Base-by-base conservation (phyloP, 2,329 filamentous ascomycete species). In the Didymella lethalis region DNA sequence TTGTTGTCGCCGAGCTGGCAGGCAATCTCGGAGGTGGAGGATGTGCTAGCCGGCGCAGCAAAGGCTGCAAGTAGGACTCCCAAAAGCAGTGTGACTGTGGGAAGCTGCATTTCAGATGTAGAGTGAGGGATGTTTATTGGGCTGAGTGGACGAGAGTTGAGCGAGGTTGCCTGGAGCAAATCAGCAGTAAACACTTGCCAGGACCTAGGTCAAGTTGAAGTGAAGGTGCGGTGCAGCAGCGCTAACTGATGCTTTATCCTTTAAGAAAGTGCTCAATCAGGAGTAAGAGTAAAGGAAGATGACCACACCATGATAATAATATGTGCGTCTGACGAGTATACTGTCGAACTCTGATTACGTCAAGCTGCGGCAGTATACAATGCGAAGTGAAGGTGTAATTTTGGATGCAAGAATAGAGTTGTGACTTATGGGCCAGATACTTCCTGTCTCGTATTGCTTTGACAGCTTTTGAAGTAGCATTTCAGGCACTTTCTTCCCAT, bases 1-100 rank as follows among this genome's bases (percentile, higher is more conserved):
- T 48, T 55, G 51, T 59, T 59, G 25, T 32, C 25, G 20, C 43
- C 46, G 12, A 55, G 51, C 11, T 32, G 25, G 41, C 47, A 55
- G 11, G 25, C n/a, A 2, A 16, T 18, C 45, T 12, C 40, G 3
- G 46, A 20, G 14, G 46, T 36, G 12, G 31, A 10, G 6, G 31
- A 16, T 3, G 29, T n/a, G 16, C 12, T 5, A 14, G 44, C n/a
- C 4, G n/a, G 26, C 29, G 26, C 16, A 11, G n/a, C 36, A 40
- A 40, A 40, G 18, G 36, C 36, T 23, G 36, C 36, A 23, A 18
- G 8, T 18, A 40, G 36, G 3, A 23, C 36, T 23, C 18, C 36
- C 8, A 23, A 18, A 40, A 40, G 36, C 36, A 20, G 36, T 23
- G 36, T 18, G 18, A 40, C 23, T 10, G 7, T 40, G n/a, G 18